Percentiles rank a stretch among this genome's conserved stretches.
phyloP scores from a whole-genome alignment of 2,329 filamentous ascomycete species.

The Sclerotinia minor region DNA sequence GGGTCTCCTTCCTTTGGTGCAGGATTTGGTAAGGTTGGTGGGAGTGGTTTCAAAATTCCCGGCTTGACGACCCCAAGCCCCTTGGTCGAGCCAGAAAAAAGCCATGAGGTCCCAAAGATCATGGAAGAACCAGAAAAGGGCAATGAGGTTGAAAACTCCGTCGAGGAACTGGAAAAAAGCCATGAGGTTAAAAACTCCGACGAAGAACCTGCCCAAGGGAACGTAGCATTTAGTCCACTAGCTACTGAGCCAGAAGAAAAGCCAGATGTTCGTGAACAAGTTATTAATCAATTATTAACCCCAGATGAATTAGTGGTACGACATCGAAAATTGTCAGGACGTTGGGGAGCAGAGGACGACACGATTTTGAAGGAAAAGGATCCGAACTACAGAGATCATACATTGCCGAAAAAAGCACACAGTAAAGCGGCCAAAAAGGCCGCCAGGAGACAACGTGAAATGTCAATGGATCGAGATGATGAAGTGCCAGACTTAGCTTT shows the following conservation, averaged over 20 bases:
- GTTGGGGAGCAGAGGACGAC: constrained; percentile 20
- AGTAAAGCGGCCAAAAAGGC: constrained; percentile 38
- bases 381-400: constrained; percentile 8
- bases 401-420: constrained; percentile 28
- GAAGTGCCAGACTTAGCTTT: constrained; percentile 39
- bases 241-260: background rate
- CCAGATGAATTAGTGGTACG: background rate
- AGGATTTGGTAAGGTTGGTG: constrained; percentile 4
- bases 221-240: background rate
- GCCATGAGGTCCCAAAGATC: background rate
- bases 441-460: constrained; percentile 36
- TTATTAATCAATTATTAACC: background rate
- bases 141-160: background rate
- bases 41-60: constrained; percentile 9
- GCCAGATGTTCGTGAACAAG: background rate
- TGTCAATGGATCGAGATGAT: constrained; percentile 35
- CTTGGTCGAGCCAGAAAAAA: background rate
- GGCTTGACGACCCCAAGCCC: background rate
- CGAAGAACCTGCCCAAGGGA: background rate
- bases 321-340: constrained; percentile 20
- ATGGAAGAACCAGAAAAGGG: background rate
- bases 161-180: background rate
- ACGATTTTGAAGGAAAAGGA: background rate
- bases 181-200: background rate
- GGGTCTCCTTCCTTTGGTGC: background rate